A percentile compares a stretch with the other conserved stretches of the same genome.
These are phyloP conservation scores for Pythium coloratum DNA, from an alignment of 352 stramenopile species.

Conservation along the genomic window DNA sequence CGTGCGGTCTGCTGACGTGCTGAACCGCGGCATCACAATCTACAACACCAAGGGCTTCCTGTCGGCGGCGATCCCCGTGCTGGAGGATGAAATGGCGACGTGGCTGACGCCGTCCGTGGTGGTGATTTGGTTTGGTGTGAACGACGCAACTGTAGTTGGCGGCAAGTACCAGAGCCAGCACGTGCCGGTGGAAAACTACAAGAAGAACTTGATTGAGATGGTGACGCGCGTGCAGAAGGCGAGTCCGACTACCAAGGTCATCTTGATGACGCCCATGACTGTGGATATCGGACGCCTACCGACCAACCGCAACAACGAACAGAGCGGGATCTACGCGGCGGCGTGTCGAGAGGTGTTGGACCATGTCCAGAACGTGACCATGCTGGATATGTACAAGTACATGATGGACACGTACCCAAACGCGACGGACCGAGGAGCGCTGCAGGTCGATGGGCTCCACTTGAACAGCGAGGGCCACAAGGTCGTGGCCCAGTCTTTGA, in stretches of 20 bases:
- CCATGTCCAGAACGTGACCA: not conserved
- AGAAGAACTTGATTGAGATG: conserved; percentile 32
- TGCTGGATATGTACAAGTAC: conserved; percentile 16
- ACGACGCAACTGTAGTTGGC: conserved; percentile 48
- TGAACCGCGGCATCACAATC: conserved; percentile 4
- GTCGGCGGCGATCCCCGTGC: conserved; percentile 38
- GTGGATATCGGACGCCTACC: conserved; percentile 33
- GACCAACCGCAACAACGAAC: conserved; percentile 42
- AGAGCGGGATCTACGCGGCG: conserved; percentile 32
- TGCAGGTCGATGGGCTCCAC: conserved; percentile 19
- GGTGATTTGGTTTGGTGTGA: conserved; percentile 59
- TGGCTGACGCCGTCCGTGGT: conserved; percentile 37
- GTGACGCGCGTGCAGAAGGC: conserved; percentile 26
- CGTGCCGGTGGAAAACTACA: conserved; percentile 52
- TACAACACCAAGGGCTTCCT: conserved; percentile 29
- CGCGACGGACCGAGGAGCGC: not conserved
- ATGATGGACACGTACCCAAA: conserved; percentile 16
- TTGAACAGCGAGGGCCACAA: conserved; percentile 7
- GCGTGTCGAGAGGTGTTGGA: conserved; percentile 7
- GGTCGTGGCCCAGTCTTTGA: conserved; percentile 9
- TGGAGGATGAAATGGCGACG: conserved; percentile 36
- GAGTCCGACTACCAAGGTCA: conserved; percentile 29
- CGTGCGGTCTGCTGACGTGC: conserved; percentile 36
- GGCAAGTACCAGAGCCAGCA: conserved; percentile 37
- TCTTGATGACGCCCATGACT: conserved; percentile 49